Base-by-base conservation (phyloP, 2,329 filamentous ascomycete genomes). In the Penicillium polonicum region DNA sequence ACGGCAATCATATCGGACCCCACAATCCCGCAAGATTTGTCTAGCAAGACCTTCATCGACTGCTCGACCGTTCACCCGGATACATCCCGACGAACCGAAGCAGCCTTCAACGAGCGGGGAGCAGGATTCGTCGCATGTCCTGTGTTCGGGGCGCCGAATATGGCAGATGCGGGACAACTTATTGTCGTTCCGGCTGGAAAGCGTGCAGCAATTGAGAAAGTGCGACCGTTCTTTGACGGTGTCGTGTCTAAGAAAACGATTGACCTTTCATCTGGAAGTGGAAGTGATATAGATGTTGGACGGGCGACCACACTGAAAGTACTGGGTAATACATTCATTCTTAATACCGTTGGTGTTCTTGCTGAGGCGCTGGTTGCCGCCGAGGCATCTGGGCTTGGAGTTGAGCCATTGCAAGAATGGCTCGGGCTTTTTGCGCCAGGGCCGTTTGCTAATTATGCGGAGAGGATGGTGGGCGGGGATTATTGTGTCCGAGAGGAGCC, bases 1-100 rank as follows among this genome's bases (percentile, higher is more conserved):
- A 74, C 81, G 42, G 71, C 80, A 3, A 83, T 88, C 31, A 76
- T 91, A 4, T 43, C 64, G 19, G 39, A 44, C 17, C 7, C 13
- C 19, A 7, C 19, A 33, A 35, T 3, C 61, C 68, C 23, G 15
- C 60, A 6, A 67, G 77, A 85, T 57, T 76, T 90, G 19, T 80
- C 80, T 29, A 86, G 85, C 60, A 96, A 96, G 77, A 79, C 94
- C 17, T 87, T 96, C 64, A 83, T 96, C 33, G 92, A 96, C 70
- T 92, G 89, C 80, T 94, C 90, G 4, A 96, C 92, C 27, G 85
- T 96, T 36, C 89, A 94, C 73, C 92, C 92, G 0, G 88, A 92
- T 55, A 91, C 89, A 4, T 90, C 89, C 1, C 84, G 90, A 60
- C 80, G 80, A 27, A 74, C 91, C 3, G 87, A 87, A 27, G 79